These are phyloP conservation scores for Golubevia sp. DNA, from an alignment of 1,284 basidiomycete genomes.

Conservation along the genomic window DNA sequence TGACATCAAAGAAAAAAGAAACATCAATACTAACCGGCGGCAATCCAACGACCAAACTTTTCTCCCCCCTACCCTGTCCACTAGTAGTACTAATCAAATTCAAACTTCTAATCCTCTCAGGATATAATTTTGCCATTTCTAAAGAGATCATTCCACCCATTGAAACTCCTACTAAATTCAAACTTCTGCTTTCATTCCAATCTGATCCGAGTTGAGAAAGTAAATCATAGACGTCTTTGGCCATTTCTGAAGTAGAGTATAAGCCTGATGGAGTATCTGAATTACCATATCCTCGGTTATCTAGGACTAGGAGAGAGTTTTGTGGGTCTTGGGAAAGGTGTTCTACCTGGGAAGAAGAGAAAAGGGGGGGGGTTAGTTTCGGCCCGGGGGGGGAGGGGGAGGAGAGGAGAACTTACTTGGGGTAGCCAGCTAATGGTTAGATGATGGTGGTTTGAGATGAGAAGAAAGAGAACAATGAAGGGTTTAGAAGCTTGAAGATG, in stretches of 20 bases:
- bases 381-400: no score
- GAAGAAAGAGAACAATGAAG: no score
- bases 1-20: no score
- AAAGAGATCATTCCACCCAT: slow-evolving; percentile 62
- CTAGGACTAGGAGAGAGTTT: slow-evolving; percentile 50
- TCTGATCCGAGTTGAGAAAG: slow-evolving; percentile 26
- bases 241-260: slow-evolving; percentile 51
- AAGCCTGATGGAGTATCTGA: slow-evolving; percentile 39
- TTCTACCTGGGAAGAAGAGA: slow-evolving; percentile 21
- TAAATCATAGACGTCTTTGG: slow-evolving; percentile 42
- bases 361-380: no score
- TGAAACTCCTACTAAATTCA: slow-evolving; percentile 51
- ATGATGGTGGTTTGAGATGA: no score
- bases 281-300: slow-evolving; percentile 56
- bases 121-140: slow-evolving; percentile 29
- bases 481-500: no score
- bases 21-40: no score
- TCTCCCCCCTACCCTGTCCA: slow-evolving; percentile 18
- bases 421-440: slow-evolving; percentile 31
- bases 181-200: slow-evolving; percentile 31
- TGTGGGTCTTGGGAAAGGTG: slow-evolving; percentile 28
- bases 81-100: slow-evolving; percentile 45
- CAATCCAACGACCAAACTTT: no score
- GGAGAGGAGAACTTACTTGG: slow-evolving; percentile 11
- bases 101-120: slow-evolving; percentile 12